Conservation (phyloP, 2,329 filamentous ascomycete species). For the Phaeosphaeriaceae sp. region DNA sequence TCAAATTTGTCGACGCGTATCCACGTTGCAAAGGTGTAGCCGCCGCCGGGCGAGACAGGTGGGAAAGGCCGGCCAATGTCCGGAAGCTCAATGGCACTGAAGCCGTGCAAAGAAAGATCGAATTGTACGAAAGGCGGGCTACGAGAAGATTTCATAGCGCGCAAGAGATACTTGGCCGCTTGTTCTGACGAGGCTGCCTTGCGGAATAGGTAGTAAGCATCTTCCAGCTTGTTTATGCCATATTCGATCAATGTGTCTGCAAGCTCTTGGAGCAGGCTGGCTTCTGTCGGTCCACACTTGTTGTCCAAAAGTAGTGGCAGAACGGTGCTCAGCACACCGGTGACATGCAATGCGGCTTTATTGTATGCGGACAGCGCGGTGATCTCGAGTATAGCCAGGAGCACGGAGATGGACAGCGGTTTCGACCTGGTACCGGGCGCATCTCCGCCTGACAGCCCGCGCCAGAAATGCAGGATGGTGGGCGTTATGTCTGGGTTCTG, state of each 20-base stretch:
- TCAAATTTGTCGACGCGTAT: slow-evolving; percentile 89
- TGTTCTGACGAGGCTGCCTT: slow-evolving; percentile 60
- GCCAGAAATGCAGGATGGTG: slow-evolving; percentile 50
- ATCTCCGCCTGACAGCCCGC: slow-evolving; percentile 41
- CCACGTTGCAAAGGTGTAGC: slow-evolving; percentile 93
- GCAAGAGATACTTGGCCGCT: slow-evolving; percentile 74
- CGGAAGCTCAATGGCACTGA: slow-evolving; percentile 87
- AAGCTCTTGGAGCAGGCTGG: slow-evolving; percentile 66
- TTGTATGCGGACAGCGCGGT: slow-evolving; percentile 47
- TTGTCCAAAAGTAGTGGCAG: slow-evolving; percentile 47
- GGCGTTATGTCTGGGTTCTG: slow-evolving; percentile 52
- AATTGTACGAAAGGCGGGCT: slow-evolving; percentile 90
- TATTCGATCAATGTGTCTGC: slow-evolving; percentile 75
- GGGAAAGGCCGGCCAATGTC: slow-evolving; percentile 88
- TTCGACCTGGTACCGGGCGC: slow-evolving; percentile 43
- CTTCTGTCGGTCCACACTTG: slow-evolving; percentile 38
- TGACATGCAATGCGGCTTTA: slow-evolving; percentile 47
- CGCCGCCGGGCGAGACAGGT: slow-evolving; percentile 73
- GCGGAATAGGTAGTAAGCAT: slow-evolving; percentile 79
- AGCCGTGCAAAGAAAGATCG: slow-evolving; percentile 86
- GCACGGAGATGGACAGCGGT: slow-evolving; percentile 45
- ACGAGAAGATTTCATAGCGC: slow-evolving; percentile 76
- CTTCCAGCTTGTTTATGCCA: slow-evolving; percentile 81
- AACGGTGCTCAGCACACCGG: slow-evolving; percentile 44
- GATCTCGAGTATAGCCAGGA: slow-evolving; percentile 47